Evolutionary conservation across 192 early-diverging fungal species (phyloP).

Genomic region (Lobulomyces angularis): DNA sequence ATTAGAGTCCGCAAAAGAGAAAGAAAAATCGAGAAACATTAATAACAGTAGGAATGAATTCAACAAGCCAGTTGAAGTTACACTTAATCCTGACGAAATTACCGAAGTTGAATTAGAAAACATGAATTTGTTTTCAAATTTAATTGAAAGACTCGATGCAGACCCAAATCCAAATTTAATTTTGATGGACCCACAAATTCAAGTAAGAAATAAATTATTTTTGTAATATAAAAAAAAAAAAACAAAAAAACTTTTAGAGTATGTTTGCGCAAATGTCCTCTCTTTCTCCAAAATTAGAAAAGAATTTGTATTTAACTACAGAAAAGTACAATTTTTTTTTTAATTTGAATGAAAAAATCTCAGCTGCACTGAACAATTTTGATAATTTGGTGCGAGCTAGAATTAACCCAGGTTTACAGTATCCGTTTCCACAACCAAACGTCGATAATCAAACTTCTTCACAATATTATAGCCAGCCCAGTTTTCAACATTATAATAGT

Average conservation of each 20-base stretch:
- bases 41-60: slow-evolving; percentile 8
- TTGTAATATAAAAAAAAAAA: background rate
- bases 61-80: background rate
- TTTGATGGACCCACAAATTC: slow-evolving; percentile 61
- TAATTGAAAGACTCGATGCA: slow-evolving; percentile 68
- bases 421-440: slow-evolving; percentile 48
- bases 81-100: slow-evolving; percentile 41
- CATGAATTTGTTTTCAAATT: slow-evolving; percentile 74
- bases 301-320: slow-evolving; percentile 58
- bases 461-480: slow-evolving; percentile 10
- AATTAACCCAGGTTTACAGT: no score
- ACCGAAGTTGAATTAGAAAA: slow-evolving; percentile 72
- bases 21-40: slow-evolving; percentile 23
- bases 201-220: slow-evolving; percentile 20
- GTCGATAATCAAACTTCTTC: slow-evolving; percentile 14
- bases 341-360: slow-evolving; percentile 71
- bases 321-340: slow-evolving; percentile 67
- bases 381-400: slow-evolving; percentile 79
- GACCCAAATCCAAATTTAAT: slow-evolving; percentile 48
- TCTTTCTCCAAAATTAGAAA: slow-evolving; percentile 71
- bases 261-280: slow-evolving; percentile 79
- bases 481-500: no score
- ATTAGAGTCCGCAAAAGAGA: slow-evolving; percentile 45
- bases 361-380: slow-evolving; percentile 69
- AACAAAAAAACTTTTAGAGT: slow-evolving; percentile 13